Percentiles rank a stretch among this genome's conserved stretches.
phyloP scores from a whole-genome alignment of 2,329 filamentous ascomycete species.

The Cyphellophora europaea region DNA sequence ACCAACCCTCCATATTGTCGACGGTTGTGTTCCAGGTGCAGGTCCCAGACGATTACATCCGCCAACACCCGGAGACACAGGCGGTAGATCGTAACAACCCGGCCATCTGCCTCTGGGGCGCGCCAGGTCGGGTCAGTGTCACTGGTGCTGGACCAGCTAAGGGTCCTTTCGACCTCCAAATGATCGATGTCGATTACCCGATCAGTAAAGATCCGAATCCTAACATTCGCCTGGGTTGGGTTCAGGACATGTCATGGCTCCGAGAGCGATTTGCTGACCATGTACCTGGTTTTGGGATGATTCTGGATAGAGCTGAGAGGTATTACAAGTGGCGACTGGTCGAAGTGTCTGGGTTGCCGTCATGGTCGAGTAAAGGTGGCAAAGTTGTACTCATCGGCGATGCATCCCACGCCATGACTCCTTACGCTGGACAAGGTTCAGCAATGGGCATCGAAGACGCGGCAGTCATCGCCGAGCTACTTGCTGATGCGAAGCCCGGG shows the following conservation, averaged over 20 bases:
- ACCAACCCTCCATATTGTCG: not conserved
- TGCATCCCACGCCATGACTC: conserved; percentile 23
- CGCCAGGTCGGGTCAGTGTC: not conserved
- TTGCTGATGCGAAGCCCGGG: not conserved
- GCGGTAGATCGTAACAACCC: not conserved
- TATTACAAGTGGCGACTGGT: conserved; percentile 1
- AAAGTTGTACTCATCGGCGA: conserved; percentile 20
- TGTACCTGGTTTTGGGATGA: not conserved
- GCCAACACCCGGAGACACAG: not conserved
- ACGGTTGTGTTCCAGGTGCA: not conserved
- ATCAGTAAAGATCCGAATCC: not conserved
- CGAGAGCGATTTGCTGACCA: not conserved
- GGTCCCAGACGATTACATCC: not conserved
- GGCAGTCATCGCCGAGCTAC: not conserved
- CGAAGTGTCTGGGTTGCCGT: not conserved
- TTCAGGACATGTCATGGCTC: not conserved
- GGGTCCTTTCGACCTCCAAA: not conserved
- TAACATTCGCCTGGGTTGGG: not conserved
- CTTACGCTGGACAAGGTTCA: conserved; percentile 15
- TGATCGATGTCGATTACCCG: not conserved
- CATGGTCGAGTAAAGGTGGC: conserved; percentile 2
- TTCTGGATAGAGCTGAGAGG: not conserved
- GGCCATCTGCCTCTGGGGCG: not conserved
- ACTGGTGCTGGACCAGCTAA: not conserved
- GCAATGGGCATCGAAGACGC: not conserved